Conservation (phyloP, 2,329 filamentous ascomycete genomes). For the Clonostachys chloroleuca region DNA sequence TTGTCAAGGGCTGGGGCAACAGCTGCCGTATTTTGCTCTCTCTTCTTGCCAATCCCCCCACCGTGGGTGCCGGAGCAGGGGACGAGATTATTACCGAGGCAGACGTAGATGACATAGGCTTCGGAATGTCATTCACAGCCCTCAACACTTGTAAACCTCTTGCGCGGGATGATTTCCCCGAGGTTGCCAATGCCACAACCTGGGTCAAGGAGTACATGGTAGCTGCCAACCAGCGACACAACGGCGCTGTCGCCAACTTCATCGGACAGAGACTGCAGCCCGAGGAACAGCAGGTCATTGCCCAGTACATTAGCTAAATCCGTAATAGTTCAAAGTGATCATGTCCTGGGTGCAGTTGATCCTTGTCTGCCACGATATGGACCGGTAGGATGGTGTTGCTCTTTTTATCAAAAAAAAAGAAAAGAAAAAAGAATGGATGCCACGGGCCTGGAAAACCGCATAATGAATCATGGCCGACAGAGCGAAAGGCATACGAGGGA, state of each 20-base stretch:
- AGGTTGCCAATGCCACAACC: conserved; percentile 73
- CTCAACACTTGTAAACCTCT: conserved; percentile 83
- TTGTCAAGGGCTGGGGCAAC: conserved; percentile 85
- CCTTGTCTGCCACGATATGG: too few species aligned
- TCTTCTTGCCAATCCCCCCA: conserved; percentile 81
- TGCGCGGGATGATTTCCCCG: conserved; percentile 76
- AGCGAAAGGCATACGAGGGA: too few species aligned
- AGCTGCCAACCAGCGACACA: conserved; percentile 69
- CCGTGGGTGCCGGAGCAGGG: conserved; percentile 57
- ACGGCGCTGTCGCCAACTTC: conserved; percentile 66
- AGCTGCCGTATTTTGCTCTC: conserved; percentile 88
- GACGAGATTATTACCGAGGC: conserved; percentile 80
- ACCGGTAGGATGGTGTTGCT: too few species aligned
- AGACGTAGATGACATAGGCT: conserved; percentile 91
- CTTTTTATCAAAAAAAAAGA: too few species aligned
- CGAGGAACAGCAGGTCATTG: conserved; percentile 51
- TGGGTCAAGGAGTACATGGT: conserved; percentile 82
- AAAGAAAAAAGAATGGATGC: too few species aligned
- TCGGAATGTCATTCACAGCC: conserved; percentile 90
- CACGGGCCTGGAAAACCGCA: too few species aligned
- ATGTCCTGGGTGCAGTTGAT: too few species aligned
- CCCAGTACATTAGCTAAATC: conserved; percentile 39
- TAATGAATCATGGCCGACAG: too few species aligned
- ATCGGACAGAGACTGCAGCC: conserved; percentile 66
- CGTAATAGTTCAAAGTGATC: too few species aligned